Conservation (phyloP, 495 filamentous ascomycete genomes). For the Aspergillus diversus region DNA sequence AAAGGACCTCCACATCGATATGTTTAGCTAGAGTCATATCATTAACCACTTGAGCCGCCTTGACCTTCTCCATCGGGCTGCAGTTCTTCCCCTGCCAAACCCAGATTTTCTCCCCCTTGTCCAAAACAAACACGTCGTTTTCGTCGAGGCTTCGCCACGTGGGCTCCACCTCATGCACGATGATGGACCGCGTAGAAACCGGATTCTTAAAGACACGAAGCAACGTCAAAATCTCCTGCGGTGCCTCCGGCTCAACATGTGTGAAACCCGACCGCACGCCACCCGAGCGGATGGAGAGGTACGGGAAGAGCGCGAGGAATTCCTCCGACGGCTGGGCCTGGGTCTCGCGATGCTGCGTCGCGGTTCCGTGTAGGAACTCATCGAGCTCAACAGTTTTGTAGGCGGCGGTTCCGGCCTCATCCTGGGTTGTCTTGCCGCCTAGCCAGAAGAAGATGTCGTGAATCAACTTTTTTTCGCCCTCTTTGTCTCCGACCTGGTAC, state of each 20-base stretch:
- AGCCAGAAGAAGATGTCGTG: constrained; percentile 68
- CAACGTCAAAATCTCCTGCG: constrained; percentile 48
- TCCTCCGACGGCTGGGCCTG: constrained; percentile 58
- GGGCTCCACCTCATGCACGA: constrained; percentile 65
- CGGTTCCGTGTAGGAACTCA: constrained; percentile 61
- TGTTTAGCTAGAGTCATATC: constrained; percentile 65
- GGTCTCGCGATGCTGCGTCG: constrained; percentile 62
- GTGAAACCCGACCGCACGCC: constrained; percentile 62
- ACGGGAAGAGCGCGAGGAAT: constrained; percentile 60
- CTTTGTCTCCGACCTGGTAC: constrained; percentile 54
- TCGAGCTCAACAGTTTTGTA: constrained; percentile 71
- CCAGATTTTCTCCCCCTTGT: constrained; percentile 62
- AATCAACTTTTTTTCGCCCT: constrained; percentile 26
- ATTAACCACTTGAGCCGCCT: constrained; percentile 64
- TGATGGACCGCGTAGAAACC: constrained; percentile 46
- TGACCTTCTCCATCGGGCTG: constrained; percentile 67
- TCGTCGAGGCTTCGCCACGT: constrained; percentile 64
- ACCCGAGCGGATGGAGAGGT: constrained; percentile 55
- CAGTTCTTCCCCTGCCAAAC: constrained; percentile 67
- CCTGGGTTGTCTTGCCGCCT: constrained; percentile 60
- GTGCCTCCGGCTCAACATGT: constrained; percentile 55
- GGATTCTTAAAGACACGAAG: constrained; percentile 62
- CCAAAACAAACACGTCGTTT: constrained; percentile 63
- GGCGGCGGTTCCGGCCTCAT: constrained; percentile 65
- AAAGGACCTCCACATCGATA: constrained; percentile 62